phyloP scores from a whole-genome alignment of 768 basidiomycete genomes.

The Obba rivulosa region DNA sequence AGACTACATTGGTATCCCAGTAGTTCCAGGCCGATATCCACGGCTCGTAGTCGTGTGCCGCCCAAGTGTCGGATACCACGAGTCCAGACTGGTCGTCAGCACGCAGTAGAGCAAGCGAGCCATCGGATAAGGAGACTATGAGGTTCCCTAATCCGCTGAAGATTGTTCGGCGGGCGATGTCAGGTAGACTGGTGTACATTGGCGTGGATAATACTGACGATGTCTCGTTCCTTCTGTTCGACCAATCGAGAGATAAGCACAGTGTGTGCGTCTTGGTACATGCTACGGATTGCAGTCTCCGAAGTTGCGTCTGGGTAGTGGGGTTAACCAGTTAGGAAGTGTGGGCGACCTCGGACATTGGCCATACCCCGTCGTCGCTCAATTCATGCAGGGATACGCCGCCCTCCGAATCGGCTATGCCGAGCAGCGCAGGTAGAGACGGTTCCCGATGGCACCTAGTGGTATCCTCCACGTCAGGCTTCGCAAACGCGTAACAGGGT shows the following conservation, averaged over 20 bases:
- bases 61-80: conserved; percentile 55
- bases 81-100: conserved; percentile 43
- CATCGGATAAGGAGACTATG: conserved; percentile 80
- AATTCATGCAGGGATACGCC: conserved; percentile 61
- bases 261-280: conserved; percentile 54
- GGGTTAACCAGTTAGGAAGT: too few relatives aligned
- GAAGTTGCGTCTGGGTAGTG: neutral
- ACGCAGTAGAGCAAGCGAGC: conserved; percentile 57
- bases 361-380: conserved; percentile 40
- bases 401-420: conserved; percentile 84
- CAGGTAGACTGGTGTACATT: neutral
- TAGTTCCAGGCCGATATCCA: conserved; percentile 93
- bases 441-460: conserved; percentile 54
- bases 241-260: conserved; percentile 94
- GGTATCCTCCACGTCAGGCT: conserved; percentile 2
- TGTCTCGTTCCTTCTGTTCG: conserved; percentile 53
- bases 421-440: conserved; percentile 46
- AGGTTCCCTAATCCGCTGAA: conserved; percentile 50
- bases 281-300: conserved; percentile 34
- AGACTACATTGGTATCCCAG: conserved; percentile 75
- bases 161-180: neutral
- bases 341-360: neutral
- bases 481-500: neutral
- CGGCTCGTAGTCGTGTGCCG: conserved; percentile 89
- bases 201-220: conserved; percentile 31